Evolutionary conservation across 2,329 filamentous ascomycete genomes (phyloP), one percentile per base, ranked within the genome.

Genomic region (Hypoxylon sp.): DNA sequence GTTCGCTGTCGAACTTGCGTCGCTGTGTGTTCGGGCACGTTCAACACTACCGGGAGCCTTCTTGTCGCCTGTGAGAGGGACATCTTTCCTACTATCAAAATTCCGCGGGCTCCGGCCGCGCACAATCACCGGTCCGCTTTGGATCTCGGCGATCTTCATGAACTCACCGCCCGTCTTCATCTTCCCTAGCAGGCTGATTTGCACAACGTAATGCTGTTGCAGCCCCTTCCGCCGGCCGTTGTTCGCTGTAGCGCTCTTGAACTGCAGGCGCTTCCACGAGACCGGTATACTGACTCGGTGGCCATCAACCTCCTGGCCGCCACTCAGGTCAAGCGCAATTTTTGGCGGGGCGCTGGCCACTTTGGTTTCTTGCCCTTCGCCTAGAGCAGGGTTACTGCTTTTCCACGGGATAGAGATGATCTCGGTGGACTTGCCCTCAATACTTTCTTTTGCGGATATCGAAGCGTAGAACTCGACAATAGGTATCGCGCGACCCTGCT

Each of bases 401-500:
- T 98, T 98, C 94, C 95, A 98, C 0, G 95, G 95, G 52, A 98
- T 96, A 0, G 92, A 96, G 65, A 98, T 98, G 68, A 98, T 97
- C 81, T 98, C 97, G 5, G 97, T 95, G 0, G 89, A 76, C 76
- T 97, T 97, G 53, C 93, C 93, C 78, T 98, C 95, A 54, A 98
- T 97, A 4, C 93, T 97, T 80, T 98, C 95, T 2, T 92, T 89
- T 1, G 93, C 94, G 0, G 92, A 92, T 57, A 98, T 93, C 37
- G 91, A 91, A 21, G 96, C 89, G 67, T 93, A 92, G 69, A 97
- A 80, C 67, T 97, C 88, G 48, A 92, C 89, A 3, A 96, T 88
- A 44, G 93, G 91, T 21, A 93, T 87, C 56, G 93, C 91, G 44
- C 90, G 91, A 51, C 93, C 91, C 71, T 97, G 92, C 13, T 95